phyloP scores from a whole-genome alignment of 1,284 basidiomycete genomes.

The Gymnopus androsaceus region DNA sequence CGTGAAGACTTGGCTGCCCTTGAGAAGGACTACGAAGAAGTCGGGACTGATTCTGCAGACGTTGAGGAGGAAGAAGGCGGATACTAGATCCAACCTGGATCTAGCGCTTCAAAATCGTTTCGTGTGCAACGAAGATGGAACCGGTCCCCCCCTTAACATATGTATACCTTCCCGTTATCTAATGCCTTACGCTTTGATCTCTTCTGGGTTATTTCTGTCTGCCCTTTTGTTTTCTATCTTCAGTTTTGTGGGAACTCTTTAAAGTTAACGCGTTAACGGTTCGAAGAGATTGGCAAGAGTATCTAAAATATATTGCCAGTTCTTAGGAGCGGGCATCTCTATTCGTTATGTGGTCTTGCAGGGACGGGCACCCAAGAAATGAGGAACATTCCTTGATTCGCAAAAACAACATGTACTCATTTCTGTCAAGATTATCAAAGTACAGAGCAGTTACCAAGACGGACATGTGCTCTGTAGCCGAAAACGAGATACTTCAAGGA shows the following conservation, averaged over 20 bases:
- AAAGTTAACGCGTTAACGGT: too few species aligned
- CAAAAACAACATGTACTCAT: too few species aligned
- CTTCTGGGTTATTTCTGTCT: background rate
- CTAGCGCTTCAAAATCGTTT: background rate
- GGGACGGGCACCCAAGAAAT: too few species aligned
- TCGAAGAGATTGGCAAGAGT: too few species aligned
- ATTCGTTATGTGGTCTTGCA: too few species aligned
- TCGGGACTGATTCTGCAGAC: slow-evolving; percentile 89
- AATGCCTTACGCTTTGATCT: background rate
- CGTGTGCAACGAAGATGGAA: background rate
- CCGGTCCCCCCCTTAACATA: background rate
- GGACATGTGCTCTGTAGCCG: too few species aligned
- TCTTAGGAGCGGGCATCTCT: too few species aligned
- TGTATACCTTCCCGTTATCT: slow-evolving; percentile 4
- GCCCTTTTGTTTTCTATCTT: background rate
- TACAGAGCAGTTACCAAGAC: too few species aligned
- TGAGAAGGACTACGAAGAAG: slow-evolving; percentile 97
- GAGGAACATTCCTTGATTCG: too few species aligned
- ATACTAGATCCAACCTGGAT: slow-evolving; percentile 34
- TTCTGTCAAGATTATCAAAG: too few species aligned
- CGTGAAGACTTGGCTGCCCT: slow-evolving; percentile 96
- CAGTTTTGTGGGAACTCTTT: background rate
- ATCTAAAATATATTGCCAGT: too few species aligned
- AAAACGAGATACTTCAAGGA: too few species aligned
- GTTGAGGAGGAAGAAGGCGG: slow-evolving; percentile 81